phyloP scores from a whole-genome alignment of 1,139 yeast genomes.

The Candida gigantensis region DNA sequence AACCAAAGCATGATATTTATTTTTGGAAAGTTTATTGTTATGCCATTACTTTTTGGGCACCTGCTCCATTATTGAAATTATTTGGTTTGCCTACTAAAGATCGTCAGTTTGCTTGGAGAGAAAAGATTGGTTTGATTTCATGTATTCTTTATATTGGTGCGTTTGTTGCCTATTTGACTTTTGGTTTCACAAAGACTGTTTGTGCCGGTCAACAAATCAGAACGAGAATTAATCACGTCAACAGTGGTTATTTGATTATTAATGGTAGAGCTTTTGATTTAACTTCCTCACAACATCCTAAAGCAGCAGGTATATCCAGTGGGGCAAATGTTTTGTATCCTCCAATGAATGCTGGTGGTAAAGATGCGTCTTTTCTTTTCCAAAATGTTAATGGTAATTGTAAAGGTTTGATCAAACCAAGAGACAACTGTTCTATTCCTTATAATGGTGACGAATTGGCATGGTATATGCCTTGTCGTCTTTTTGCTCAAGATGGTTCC shows the following conservation, averaged over 20 bases:
- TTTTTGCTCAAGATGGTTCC: conserved; percentile 70
- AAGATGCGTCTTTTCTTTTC: conserved; percentile 83
- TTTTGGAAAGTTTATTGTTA: conserved; percentile 85
- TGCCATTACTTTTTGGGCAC: conserved; percentile 87
- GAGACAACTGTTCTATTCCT: conserved; percentile 71
- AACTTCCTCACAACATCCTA: conserved; percentile 72
- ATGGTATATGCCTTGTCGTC: conserved; percentile 95
- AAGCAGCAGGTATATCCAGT: conserved; percentile 70
- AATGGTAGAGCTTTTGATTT: conserved; percentile 82
- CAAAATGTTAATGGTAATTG: conserved; percentile 97
- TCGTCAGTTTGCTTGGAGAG: conserved; percentile 96
- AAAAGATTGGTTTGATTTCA: conserved; percentile 82
- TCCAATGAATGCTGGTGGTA: conserved; percentile 85
- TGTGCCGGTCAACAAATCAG: conserved; percentile 59
- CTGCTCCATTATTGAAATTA: conserved; percentile 66
- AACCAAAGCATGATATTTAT: conserved; percentile 40
- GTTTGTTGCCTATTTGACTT: conserved; percentile 80
- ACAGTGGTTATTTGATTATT: conserved; percentile 64
- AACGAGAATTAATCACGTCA: conserved; percentile 59
- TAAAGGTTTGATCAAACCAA: conserved; percentile 76
- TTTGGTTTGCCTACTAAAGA: conserved; percentile 80
- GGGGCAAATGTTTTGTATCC: conserved; percentile 77
- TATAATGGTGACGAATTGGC: conserved; percentile 65
- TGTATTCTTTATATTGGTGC: conserved; percentile 75
- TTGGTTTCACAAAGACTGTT: conserved; percentile 87